Base-by-base conservation (phyloP, 1,284 basidiomycete species). In the Naganishia sp. region DNA sequence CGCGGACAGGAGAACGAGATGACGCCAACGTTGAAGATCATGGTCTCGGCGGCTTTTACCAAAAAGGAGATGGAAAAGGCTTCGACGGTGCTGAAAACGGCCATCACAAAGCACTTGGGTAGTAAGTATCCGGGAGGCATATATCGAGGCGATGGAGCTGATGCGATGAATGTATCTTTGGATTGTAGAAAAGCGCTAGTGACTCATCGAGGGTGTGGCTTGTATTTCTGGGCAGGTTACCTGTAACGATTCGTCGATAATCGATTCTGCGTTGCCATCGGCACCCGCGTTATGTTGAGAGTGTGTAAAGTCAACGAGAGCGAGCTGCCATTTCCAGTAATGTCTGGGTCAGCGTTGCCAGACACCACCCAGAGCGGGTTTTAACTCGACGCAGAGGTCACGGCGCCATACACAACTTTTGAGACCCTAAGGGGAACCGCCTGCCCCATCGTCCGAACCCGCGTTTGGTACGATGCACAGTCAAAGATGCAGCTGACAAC, bases 1-100 rank as follows among this genome's bases (percentile, higher is more conserved):
- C 85, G 86, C 66, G 87, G 87, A 0, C 92, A 94, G 78, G 94
- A 96, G 82, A 81, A 86, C n/a, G 90, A 94, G 75, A 84, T 86
- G 13, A 83, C 88, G 56, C 93, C 95, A n/a, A 90, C 88, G 74
- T 87, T 99, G 70, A 85, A 92, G 66, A 81, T 98, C n/a, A 88
- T 88, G 25, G 81, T 95, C 70, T 88, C 85, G 3, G 85, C 87
- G 13, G 91, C 86, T 11, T 80, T 97, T 71, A 87, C 86, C 33
- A 89, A 84, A 82, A 95, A 94, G 81, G 96, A 99, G 74, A 86
- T 88, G 65, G 93, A 96, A 82, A 94, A 92, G 82, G 90, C 93
- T 1, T 87, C 88, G 21, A 81, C 82, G 36, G 84, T 89, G 31
- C 78, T 97, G 68, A 93, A 90, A 81, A 83, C 84, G 33, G 88